Evolutionary conservation across 495 filamentous ascomycete species (phyloP).

Genomic region (Penicillium macrosclerotiorum): DNA sequence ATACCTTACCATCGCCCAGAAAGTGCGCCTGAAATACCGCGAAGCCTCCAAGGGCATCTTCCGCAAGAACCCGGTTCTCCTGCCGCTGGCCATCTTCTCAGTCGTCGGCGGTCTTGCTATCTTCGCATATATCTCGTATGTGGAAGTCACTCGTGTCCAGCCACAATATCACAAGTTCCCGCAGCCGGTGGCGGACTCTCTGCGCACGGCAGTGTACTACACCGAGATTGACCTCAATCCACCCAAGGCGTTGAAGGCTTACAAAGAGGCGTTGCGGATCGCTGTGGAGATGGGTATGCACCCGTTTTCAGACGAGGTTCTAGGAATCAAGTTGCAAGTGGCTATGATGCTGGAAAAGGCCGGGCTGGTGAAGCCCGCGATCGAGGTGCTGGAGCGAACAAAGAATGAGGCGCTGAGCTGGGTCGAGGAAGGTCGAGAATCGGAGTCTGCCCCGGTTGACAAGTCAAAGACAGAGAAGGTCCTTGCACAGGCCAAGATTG

Average conservation of each 20-base stretch:
- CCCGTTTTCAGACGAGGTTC: slow-evolving; percentile 81
- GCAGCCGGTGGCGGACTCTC: slow-evolving; percentile 68
- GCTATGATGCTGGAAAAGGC: slow-evolving; percentile 75
- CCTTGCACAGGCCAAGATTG: slow-evolving; percentile 12
- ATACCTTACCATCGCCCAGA: slow-evolving; percentile 24
- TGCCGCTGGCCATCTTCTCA: slow-evolving; percentile 49
- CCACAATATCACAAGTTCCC: slow-evolving; percentile 75
- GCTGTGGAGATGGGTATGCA: slow-evolving; percentile 74
- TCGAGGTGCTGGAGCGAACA: slow-evolving; percentile 65
- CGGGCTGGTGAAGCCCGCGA: slow-evolving; percentile 60
- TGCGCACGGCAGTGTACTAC: slow-evolving; percentile 87
- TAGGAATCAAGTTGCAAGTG: slow-evolving; percentile 83
- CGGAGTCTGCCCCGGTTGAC: slow-evolving; percentile 27
- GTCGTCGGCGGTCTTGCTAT: slow-evolving; percentile 37
- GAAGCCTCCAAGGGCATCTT: slow-evolving; percentile 44
- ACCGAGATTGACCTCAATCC: slow-evolving; percentile 70
- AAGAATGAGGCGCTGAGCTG: slow-evolving; percentile 57
- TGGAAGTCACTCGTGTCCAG: slow-evolving; percentile 64
- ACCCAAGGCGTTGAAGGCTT: slow-evolving; percentile 74
- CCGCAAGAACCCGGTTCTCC: slow-evolving; percentile 46
- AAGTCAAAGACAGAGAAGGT: slow-evolving; percentile 24
- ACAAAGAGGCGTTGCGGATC: slow-evolving; percentile 68
- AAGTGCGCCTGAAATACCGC: slow-evolving; percentile 31
- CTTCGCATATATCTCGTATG: slow-evolving; percentile 49
- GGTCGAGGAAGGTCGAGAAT: slow-evolving; percentile 48